Evolutionary conservation across 2,329 filamentous ascomycete species (phyloP).

Genomic region (Simplicillium aogashimaense): DNA sequence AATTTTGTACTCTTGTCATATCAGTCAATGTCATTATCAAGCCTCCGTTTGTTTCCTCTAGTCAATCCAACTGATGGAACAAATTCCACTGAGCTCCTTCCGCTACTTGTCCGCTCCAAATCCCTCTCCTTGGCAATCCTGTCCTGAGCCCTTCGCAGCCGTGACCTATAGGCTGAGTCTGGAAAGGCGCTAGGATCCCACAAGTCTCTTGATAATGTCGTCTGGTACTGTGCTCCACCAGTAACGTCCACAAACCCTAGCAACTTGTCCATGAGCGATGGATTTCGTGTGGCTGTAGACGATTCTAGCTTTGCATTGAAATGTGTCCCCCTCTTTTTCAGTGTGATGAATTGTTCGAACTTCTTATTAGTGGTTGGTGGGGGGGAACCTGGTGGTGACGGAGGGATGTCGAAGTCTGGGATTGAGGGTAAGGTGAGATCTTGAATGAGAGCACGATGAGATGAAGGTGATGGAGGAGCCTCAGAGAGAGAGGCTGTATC

Average conservation of each 20-base stretch:
- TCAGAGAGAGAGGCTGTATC: conserved; percentile 8
- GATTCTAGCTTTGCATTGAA: conserved; percentile 67
- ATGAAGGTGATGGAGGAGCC: conserved; percentile 56
- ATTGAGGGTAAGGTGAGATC: conserved; percentile 64
- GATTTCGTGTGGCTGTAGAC: conserved; percentile 60
- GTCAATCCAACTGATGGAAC: conserved; percentile 21
- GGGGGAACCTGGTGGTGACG: conserved; percentile 58
- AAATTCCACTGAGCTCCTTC: conserved; percentile 37
- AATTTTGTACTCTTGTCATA: too few species aligned
- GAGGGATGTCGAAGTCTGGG: conserved; percentile 65
- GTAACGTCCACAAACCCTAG: conserved; percentile 52
- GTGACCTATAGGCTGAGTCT: conserved; percentile 39
- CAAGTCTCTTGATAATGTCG: conserved; percentile 43
- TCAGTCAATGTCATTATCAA: too few species aligned
- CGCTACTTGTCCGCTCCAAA: conserved; percentile 29
- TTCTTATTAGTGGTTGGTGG: conserved; percentile 47
- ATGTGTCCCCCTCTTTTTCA: conserved; percentile 69
- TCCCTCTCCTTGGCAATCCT: conserved; percentile 33
- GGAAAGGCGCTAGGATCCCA: conserved; percentile 52
- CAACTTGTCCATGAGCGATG: conserved; percentile 61
- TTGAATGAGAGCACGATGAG: conserved; percentile 53
- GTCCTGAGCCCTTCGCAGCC: conserved; percentile 38
- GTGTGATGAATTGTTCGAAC: conserved; percentile 61
- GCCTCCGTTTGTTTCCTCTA: neutral
- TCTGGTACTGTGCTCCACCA: conserved; percentile 52